Conservation (phyloP, 805 yeast species). For the Pichia phayaonensis region DNA sequence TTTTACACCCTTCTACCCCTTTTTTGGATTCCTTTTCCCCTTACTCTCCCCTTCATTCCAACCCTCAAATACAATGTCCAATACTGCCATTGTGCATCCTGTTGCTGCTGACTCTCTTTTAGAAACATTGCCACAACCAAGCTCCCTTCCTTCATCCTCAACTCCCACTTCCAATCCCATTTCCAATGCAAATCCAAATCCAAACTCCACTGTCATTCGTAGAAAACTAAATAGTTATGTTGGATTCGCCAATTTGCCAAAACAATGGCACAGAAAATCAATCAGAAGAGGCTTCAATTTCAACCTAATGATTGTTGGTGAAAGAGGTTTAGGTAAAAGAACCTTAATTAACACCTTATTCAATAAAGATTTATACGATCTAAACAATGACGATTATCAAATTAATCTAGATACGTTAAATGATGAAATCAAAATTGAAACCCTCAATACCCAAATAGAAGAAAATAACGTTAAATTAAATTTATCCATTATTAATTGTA, state of each 20-base stretch:
- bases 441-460: constrained; percentile 66
- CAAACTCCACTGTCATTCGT: constrained; percentile 34
- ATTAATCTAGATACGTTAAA: constrained; percentile 31
- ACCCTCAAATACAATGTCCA: not conserved
- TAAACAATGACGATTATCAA: constrained; percentile 21
- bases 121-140: too few species aligned
- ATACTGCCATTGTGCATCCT: not conserved
- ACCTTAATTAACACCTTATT: constrained; percentile 89
- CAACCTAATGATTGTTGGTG: constrained; percentile 86
- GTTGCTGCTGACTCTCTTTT: not conserved
- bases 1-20: not conserved
- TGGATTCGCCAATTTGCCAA: constrained; percentile 95
- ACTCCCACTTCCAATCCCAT: too few species aligned
- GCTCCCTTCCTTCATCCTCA: too few species aligned
- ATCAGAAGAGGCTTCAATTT: constrained; percentile 83
- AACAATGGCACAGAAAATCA: constrained; percentile 96
- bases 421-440: constrained; percentile 47
- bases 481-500: constrained; percentile 79
- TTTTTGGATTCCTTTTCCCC: not conserved
- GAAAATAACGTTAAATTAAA: constrained; percentile 89
- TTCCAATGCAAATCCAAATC: not conserved
- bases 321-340: constrained; percentile 86
- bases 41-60: not conserved
- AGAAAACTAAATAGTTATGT: constrained; percentile 88
- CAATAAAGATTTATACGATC: constrained; percentile 51